A percentile compares a stretch with the other conserved stretches of the same genome.
Conservation (phyloP, 352 stramenopile genomes). For the Phytophthora boehmeriae region DNA sequence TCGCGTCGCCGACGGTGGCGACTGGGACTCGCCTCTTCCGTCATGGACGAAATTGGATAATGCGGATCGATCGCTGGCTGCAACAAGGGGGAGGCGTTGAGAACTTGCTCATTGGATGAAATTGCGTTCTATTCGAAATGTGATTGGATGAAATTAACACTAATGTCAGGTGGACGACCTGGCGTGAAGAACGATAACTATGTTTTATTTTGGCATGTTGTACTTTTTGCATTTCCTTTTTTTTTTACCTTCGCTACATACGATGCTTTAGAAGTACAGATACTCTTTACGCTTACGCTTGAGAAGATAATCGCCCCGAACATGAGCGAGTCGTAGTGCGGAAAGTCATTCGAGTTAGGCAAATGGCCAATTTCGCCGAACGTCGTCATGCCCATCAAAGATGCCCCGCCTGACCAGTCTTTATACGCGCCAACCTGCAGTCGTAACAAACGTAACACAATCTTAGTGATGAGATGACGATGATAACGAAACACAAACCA, state of each 20-base stretch:
- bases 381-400: slow-evolving; percentile 88
- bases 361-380: slow-evolving; percentile 89
- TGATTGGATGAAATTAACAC: slow-evolving; percentile 28
- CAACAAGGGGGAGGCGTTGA: background rate
- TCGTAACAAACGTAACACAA: background rate
- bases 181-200: background rate
- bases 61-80: slow-evolving; percentile 24
- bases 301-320: slow-evolving; percentile 88
- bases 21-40: slow-evolving; percentile 31
- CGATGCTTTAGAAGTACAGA: slow-evolving; percentile 54
- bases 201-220: background rate
- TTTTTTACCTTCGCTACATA: background rate
- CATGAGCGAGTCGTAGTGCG: slow-evolving; percentile 91
- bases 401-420: slow-evolving; percentile 81
- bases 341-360: slow-evolving; percentile 78
- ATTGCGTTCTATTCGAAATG: background rate
- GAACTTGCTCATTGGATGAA: slow-evolving; percentile 1
- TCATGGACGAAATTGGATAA: slow-evolving; percentile 32
- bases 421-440: slow-evolving; percentile 83
- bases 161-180: background rate
- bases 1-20: slow-evolving; percentile 39
- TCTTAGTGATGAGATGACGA: background rate
- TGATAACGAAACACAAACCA: slow-evolving; percentile 9
- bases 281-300: slow-evolving; percentile 85
- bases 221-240: background rate